Percentiles rank a stretch among this genome's conserved stretches.
phyloP scores from a whole-genome alignment of 768 basidiomycete genomes.

The Trametes sanguinea region DNA sequence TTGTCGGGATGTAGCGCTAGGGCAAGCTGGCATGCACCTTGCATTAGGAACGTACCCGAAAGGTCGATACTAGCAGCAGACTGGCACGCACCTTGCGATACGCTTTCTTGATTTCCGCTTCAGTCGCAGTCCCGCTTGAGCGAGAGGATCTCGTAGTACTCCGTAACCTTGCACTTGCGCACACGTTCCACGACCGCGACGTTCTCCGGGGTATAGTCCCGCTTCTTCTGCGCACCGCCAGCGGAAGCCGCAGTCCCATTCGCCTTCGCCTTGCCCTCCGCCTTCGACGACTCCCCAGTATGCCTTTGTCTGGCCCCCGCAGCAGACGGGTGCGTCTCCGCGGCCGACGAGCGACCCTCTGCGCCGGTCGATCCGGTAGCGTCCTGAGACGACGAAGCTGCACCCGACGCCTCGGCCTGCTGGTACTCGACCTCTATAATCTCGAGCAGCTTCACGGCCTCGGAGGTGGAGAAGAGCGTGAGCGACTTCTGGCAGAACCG shows the following conservation, averaged over 20 bases:
- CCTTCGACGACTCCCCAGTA: constrained; percentile 32
- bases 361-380: constrained; percentile 33
- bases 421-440: constrained; percentile 60
- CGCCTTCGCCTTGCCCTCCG: constrained; percentile 54
- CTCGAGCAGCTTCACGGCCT: constrained; percentile 68
- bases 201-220: constrained; percentile 88
- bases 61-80: no score
- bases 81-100: constrained; percentile 82
- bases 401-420: constrained; percentile 34
- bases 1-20: constrained; percentile 89
- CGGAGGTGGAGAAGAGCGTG: constrained; percentile 74
- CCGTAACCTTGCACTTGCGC: constrained; percentile 79
- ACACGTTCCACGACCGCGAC: constrained; percentile 82
- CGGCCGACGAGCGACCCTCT: constrained; percentile 44
- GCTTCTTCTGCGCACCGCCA: constrained; percentile 55
- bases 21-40: constrained; percentile 58
- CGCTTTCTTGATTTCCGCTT: constrained; percentile 87
- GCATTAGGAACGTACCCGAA: not conserved
- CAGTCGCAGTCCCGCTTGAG: constrained; percentile 81
- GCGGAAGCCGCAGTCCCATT: constrained; percentile 41
- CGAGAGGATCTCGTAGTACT: constrained; percentile 91
- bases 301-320: constrained; percentile 68
- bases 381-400: constrained; percentile 36
- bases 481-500: constrained; percentile 91
- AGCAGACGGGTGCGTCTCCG: constrained; percentile 76